Conservation (phyloP, 2,329 filamentous ascomycete genomes). For the Diaporthe sp. region DNA sequence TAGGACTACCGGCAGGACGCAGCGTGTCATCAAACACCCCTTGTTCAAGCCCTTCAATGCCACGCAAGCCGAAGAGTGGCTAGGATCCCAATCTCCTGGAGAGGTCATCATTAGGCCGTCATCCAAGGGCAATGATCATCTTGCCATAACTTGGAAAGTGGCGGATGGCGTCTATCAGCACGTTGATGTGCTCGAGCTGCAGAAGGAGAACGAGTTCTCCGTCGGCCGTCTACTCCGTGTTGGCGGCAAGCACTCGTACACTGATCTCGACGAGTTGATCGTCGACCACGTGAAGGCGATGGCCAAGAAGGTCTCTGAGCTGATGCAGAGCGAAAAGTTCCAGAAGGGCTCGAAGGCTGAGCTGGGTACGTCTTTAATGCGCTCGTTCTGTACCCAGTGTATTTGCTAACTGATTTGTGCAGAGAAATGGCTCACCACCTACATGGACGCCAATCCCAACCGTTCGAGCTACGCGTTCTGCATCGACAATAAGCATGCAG, state of each 20-base stretch:
- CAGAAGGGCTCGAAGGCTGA: constrained; percentile 84
- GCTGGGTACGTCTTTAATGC: constrained; percentile 76
- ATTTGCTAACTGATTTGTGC: constrained; percentile 45
- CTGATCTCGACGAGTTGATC: constrained; percentile 96
- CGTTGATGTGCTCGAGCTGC: constrained; percentile 95
- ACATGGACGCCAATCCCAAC: constrained; percentile 95
- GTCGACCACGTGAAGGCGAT: constrained; percentile 98
- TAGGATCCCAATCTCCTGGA: constrained; percentile 86
- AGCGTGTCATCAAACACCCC: constrained; percentile 97
- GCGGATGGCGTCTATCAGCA: constrained; percentile 97
- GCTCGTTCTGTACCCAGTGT: neutral
- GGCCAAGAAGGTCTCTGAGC: constrained; percentile 96
- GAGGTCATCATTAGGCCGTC: constrained; percentile 96
- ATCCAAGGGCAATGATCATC: constrained; percentile 93
- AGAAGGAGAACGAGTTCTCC: constrained; percentile 97
- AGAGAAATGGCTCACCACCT: constrained; percentile 97
- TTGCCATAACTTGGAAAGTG: constrained; percentile 98
- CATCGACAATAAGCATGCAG: constrained; percentile 90
- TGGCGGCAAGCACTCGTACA: constrained; percentile 90
- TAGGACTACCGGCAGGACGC: constrained; percentile 84
- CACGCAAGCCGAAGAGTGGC: constrained; percentile 91
- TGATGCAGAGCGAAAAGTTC: constrained; percentile 95
- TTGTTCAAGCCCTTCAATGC: constrained; percentile 95
- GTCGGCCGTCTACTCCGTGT: constrained; percentile 89
- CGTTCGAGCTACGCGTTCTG: constrained; percentile 97